Evolutionary conservation across 306 rosid species (phyloP), one percentile per base, ranked within the genome.

Genomic region (Nissolia schottii): DNA sequence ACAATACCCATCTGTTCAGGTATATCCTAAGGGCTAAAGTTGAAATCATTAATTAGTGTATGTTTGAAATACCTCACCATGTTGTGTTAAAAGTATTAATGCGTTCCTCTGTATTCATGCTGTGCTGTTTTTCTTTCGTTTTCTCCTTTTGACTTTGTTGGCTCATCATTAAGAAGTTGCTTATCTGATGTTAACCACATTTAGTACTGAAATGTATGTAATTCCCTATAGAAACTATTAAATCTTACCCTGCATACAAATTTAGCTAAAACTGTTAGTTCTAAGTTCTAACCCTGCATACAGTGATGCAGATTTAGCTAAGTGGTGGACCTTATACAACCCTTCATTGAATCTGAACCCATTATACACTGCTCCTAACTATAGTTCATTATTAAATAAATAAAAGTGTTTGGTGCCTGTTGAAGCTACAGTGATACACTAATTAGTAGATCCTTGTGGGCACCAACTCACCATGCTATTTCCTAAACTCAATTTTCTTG

Each of bases 1-100:
- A 93, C 76, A 85, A 93, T 71, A 82, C 93, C 40, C 85, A 90
- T 20, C 79, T 93, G 40, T 93, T 85, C 90, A 93, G 97, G 98
- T 89, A 84, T 49, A 29, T 74, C 41, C 60, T 65, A 4, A 27
- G 14, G 8, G 64, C 60, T 65, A 4, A 27, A 18, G 8, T 57
- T 18, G 41, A 61, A 51, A 65, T 45, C 35, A 7, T 38, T 71
- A 32, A 41, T 67, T 22, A 46, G 37, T 31, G 38, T 40, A 11
- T 6, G 16, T 45, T 24, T 48, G n/a, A 8, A 19, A 40, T 14
- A 16, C 32, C 28, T 31, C 20, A 1, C 20, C n/a, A 0, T 75
- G 4, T 64, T 2, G 10, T 28, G 66, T 70, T 16, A 3, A 59
- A 27, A 18, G 40, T 58, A 25, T 27, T 37, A 7, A 48, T 56